Evolutionary conservation across 768 basidiomycete genomes (phyloP).

Genomic region (Hericium alpestre): DNA sequence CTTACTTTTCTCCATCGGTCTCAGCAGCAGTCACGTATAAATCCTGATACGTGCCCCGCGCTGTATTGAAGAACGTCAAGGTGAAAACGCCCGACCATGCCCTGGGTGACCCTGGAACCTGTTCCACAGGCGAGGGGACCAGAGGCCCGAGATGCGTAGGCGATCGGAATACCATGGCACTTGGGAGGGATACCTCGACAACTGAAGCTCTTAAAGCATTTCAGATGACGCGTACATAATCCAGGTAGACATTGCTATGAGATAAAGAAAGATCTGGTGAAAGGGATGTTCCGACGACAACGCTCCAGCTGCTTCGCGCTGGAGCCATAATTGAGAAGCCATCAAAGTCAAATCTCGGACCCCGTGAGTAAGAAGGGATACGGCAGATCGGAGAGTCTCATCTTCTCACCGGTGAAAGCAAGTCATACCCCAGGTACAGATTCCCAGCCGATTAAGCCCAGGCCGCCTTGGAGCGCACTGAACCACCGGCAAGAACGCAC

Average conservation of each 20-base stretch:
- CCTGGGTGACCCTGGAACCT: conserved; percentile 24
- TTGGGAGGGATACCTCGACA: background rate
- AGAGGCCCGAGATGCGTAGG: conserved; percentile 51
- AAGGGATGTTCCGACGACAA: background rate
- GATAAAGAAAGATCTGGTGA: background rate
- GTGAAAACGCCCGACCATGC: conserved; percentile 53
- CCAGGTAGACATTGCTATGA: background rate
- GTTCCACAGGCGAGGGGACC: conserved; percentile 43
- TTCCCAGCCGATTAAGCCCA: background rate
- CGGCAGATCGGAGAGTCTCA: background rate
- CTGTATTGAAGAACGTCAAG: conserved; percentile 37
- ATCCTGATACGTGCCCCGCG: conserved; percentile 34
- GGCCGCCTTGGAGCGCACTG: background rate
- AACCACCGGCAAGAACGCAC: background rate
- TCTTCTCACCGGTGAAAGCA: background rate
- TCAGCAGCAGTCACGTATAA: conserved; percentile 55
- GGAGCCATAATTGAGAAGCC: background rate
- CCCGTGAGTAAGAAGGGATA: background rate
- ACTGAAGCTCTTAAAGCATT: conserved; percentile 5
- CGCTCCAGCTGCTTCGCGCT: background rate
- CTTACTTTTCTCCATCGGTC: conserved; percentile 61
- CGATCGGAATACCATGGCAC: conserved; percentile 47
- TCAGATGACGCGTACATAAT: conserved; percentile 1
- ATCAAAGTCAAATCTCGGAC: conserved; percentile 3
- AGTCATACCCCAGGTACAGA: background rate